Percentiles rank a stretch among this genome's conserved stretches.
phyloP scores from a whole-genome alignment of 2,329 filamentous ascomycete species.

The Epichloe typhina region DNA sequence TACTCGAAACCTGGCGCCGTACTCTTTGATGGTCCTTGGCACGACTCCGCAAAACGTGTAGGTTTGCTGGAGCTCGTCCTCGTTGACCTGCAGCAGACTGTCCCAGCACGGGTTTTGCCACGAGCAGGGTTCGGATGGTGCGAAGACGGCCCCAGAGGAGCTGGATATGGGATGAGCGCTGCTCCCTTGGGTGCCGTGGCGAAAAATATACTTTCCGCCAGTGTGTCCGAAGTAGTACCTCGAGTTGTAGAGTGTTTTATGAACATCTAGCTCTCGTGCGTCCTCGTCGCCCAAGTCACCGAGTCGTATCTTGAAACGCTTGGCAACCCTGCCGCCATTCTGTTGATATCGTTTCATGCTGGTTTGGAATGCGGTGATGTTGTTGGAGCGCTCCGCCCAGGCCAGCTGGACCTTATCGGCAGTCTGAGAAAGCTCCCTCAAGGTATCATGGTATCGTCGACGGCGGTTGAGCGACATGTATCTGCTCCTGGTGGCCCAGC shows the following conservation, averaged over 20 bases:
- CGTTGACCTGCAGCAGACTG: background rate
- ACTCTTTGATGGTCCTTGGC: constrained; percentile 10
- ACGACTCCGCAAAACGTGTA: constrained; percentile 13
- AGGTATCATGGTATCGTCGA: background rate
- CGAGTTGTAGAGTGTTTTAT: background rate
- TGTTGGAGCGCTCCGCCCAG: background rate
- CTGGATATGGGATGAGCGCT: too few species aligned
- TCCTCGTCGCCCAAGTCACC: background rate
- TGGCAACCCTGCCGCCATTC: too few species aligned
- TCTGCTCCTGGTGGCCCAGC: background rate
- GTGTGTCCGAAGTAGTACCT: constrained; percentile 14
- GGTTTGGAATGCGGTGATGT: background rate
- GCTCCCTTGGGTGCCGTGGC: background rate
- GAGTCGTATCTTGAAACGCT: background rate
- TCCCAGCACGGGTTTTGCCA: background rate
- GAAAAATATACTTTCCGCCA: constrained; percentile 17
- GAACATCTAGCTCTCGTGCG: background rate
- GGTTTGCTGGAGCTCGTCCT: background rate
- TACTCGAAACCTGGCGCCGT: constrained; percentile 8
- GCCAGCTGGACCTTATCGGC: background rate
- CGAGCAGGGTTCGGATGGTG: background rate
- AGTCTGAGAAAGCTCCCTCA: background rate
- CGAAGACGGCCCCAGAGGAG: too few species aligned
- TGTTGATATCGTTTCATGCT: too few species aligned
- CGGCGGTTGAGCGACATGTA: background rate